Evolutionary conservation across 768 basidiomycete genomes (phyloP), one percentile per base, ranked within the genome.

Genomic region (Scleroderma citrinum): DNA sequence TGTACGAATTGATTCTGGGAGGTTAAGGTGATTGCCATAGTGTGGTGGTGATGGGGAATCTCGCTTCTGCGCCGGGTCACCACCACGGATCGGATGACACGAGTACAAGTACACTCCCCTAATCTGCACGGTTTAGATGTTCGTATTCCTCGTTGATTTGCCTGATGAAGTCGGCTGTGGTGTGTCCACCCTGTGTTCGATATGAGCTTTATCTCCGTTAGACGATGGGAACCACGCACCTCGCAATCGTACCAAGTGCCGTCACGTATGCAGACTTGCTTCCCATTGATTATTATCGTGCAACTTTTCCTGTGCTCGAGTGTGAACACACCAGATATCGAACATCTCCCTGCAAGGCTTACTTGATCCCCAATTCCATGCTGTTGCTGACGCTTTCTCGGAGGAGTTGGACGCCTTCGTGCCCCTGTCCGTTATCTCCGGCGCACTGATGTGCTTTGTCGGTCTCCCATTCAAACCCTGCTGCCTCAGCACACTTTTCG

Each of bases 1-100:
- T 85, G 54, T 94, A 91, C 66, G 91, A 93, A 69, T 68, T 95
- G 41, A 72, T 85, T 31, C 76, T 88, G 55, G 81, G 89, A 49
- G 70, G 69, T 51, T 75, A 50, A 71, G 51, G 34, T 55, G 53
- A 57, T 44, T 21, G 44, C 54, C 39, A 26, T 24, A 36, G 13
- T 51, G 44, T 47, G 50, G 46, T 57, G 52, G 46, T 44, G 12
- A 20, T 56, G 51, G 47, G 37, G 12, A 20, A 48, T 41, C 44
- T 55, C 42, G 44, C 50, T 58, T 59, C 52, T 47, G 39, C 54
- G 38, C 47, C 44, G 53, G 36, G 21, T 16, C 52, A 47, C 49
- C 46, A 38, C 52, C 43, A 54, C 20, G 26, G 30, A 24, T 21
- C 21, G 43, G 43, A 44, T 20, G 43, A 44, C 31, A 44, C 23